phyloP scores from a whole-genome alignment of 768 basidiomycete species.

The Multifurca ochricompacta region DNA sequence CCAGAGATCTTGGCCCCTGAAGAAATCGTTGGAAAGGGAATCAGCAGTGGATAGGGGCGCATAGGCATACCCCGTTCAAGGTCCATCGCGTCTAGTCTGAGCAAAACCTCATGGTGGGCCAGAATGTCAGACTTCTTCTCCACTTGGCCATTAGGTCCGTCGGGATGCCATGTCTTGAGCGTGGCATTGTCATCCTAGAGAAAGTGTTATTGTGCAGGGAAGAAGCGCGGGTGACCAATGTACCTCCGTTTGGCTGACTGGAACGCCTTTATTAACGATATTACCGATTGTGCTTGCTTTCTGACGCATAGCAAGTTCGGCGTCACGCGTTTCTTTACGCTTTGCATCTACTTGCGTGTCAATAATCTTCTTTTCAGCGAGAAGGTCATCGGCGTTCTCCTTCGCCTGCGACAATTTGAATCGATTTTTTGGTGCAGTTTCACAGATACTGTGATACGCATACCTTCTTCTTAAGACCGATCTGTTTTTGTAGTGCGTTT shows the following conservation, averaged over 20 bases:
- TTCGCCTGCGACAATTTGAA: slow-evolving; percentile 57
- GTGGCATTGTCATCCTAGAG: slow-evolving; percentile 83
- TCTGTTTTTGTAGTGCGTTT: slow-evolving; percentile 91
- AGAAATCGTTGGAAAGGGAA: background rate
- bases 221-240: slow-evolving; percentile 18
- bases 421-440: background rate
- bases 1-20: slow-evolving; percentile 87
- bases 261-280: slow-evolving; percentile 80
- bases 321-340: slow-evolving; percentile 69
- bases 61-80: slow-evolving; percentile 75
- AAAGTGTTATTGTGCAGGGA: background rate
- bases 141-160: slow-evolving; percentile 63
- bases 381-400: slow-evolving; percentile 80
- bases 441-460: slow-evolving; percentile 2
- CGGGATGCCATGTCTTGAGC: slow-evolving; percentile 79
- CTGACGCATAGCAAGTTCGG: slow-evolving; percentile 68
- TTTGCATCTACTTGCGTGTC: slow-evolving; percentile 74
- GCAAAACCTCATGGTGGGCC: slow-evolving; percentile 96
- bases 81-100: slow-evolving; percentile 92
- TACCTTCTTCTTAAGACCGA: slow-evolving; percentile 89
- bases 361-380: slow-evolving; percentile 75
- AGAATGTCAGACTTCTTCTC: slow-evolving; percentile 70
- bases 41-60: background rate
- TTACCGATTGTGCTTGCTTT: slow-evolving; percentile 85
- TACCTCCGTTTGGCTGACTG: slow-evolving; percentile 85